Conservation (phyloP, 495 filamentous ascomycete species). For the Gamarada debralockiae region DNA sequence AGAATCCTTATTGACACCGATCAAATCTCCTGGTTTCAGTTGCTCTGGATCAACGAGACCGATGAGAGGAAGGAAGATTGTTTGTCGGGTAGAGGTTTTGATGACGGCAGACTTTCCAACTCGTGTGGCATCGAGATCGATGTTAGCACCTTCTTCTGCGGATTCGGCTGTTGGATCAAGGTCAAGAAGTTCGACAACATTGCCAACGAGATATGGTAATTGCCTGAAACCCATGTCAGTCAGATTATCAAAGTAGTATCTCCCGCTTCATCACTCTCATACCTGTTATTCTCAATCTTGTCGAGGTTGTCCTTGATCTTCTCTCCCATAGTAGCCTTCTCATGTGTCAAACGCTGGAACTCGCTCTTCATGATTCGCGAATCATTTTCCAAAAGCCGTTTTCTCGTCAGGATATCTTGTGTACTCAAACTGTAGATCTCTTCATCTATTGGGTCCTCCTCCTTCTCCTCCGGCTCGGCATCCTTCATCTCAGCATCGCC, state of each 20-base stretch:
- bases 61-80: slow-evolving; percentile 97
- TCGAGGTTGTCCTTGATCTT: slow-evolving; percentile 99
- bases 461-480: slow-evolving; percentile 64
- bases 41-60: slow-evolving; percentile 92
- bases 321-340: slow-evolving; percentile 91
- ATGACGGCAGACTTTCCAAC: slow-evolving; percentile 98
- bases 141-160: slow-evolving; percentile 95
- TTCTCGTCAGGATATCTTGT: slow-evolving; percentile 84
- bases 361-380: slow-evolving; percentile 98
- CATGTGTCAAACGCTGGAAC: slow-evolving; percentile 87
- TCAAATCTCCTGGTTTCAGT: slow-evolving; percentile 91
- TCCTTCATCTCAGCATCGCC: slow-evolving; percentile 91
- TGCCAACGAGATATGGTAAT: slow-evolving; percentile 96
- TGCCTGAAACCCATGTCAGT: slow-evolving; percentile 63
- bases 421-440: slow-evolving; percentile 90
- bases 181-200: slow-evolving; percentile 94
- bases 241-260: slow-evolving; percentile 13
- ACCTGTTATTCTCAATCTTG: slow-evolving; percentile 99
- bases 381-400: slow-evolving; percentile 92
- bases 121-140: slow-evolving; percentile 94
- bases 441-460: slow-evolving; percentile 79
- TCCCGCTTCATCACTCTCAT: slow-evolving; percentile 24
- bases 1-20: slow-evolving; percentile 98
- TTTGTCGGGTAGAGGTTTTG: slow-evolving; percentile 99
- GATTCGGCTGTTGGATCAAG: slow-evolving; percentile 95